Conservation (phyloP, 2,329 filamentous ascomycete species). For the Cladosporium oxysporum region DNA sequence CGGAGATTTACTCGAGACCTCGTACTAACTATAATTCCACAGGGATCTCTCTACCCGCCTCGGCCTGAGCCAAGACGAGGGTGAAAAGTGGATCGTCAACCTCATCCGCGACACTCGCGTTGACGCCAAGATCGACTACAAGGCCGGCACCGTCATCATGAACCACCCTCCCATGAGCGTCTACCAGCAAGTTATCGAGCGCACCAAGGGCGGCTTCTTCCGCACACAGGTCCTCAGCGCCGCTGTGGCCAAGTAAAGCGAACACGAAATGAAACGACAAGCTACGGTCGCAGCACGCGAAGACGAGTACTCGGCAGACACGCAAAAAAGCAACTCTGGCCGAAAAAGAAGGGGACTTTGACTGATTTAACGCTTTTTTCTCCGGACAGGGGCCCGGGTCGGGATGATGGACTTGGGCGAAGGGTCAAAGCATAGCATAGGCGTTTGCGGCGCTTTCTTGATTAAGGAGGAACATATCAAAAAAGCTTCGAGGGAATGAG, state of each 20-base stretch:
- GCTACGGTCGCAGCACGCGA: constrained; percentile 17
- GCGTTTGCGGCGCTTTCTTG: constrained; percentile 27
- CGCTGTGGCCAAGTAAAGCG: constrained; percentile 49
- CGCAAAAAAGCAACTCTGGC: background rate
- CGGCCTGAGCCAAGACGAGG: constrained; percentile 88
- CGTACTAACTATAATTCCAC: constrained; percentile 27
- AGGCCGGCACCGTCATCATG: constrained; percentile 98
- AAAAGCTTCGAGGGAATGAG: constrained; percentile 6
- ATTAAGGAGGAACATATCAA: constrained; percentile 16
- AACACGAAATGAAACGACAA: constrained; percentile 16
- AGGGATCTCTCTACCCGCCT: constrained; percentile 88
- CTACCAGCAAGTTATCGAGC: constrained; percentile 98
- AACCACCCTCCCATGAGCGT: constrained; percentile 98
- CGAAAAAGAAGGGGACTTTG: background rate
- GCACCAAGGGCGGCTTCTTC: constrained; percentile 99
- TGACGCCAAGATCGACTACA: constrained; percentile 98
- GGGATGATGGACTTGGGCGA: constrained; percentile 8
- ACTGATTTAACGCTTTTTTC: constrained; percentile 16
- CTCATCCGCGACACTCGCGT: constrained; percentile 95
- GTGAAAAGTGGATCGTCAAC: constrained; percentile 99
- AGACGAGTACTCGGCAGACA: background rate
- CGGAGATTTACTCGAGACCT: background rate
- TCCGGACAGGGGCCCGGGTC: constrained; percentile 13
- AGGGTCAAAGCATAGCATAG: constrained; percentile 29
- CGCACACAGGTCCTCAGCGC: constrained; percentile 86